A percentile compares a stretch with the other conserved stretches of the same genome.
phyloP scores from a whole-genome alignment of 352 stramenopile species.

The Globisporangium radiosum region DNA sequence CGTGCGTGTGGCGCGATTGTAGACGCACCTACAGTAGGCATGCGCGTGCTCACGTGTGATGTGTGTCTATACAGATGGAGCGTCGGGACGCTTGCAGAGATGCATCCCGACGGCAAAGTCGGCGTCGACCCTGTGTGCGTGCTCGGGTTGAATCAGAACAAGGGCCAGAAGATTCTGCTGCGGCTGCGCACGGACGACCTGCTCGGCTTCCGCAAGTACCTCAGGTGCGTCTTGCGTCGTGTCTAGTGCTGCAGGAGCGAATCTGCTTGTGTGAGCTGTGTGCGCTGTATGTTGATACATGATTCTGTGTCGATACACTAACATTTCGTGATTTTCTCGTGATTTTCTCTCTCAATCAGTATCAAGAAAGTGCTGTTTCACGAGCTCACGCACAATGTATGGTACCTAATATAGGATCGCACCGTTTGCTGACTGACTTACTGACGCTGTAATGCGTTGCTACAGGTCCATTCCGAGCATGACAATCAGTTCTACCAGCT shows the following conservation, averaged over 20 bases:
- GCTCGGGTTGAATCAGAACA: constrained; percentile 94
- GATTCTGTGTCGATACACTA: not conserved
- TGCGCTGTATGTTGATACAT: no score
- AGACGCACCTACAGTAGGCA: not conserved
- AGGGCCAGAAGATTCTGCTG: constrained; percentile 91
- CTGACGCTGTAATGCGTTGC: not conserved
- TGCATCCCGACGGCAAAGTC: constrained; percentile 89
- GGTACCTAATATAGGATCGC: not conserved
- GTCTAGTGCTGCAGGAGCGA: no score
- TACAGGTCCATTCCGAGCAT: constrained; percentile 66
- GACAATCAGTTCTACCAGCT: constrained; percentile 77
- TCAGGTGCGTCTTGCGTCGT: constrained; percentile 32
- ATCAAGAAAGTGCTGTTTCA: constrained; percentile 94
- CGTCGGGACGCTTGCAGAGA: constrained; percentile 81
- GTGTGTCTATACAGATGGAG: constrained; percentile 49
- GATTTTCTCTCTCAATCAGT: constrained; percentile 15
- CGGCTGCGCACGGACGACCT: constrained; percentile 94
- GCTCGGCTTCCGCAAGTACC: constrained; percentile 87
- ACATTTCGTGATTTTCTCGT: not conserved
- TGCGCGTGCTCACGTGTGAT: not conserved
- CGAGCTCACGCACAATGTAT: constrained; percentile 92
- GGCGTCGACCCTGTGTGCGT: constrained; percentile 82
- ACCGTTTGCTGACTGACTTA: not conserved
- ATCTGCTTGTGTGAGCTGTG: no score
- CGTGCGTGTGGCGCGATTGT: not conserved